These are phyloP conservation scores for Ascochyta viciae-villosae DNA, from an alignment of 2,329 filamentous ascomycete genomes.

Conservation along the genomic window DNA sequence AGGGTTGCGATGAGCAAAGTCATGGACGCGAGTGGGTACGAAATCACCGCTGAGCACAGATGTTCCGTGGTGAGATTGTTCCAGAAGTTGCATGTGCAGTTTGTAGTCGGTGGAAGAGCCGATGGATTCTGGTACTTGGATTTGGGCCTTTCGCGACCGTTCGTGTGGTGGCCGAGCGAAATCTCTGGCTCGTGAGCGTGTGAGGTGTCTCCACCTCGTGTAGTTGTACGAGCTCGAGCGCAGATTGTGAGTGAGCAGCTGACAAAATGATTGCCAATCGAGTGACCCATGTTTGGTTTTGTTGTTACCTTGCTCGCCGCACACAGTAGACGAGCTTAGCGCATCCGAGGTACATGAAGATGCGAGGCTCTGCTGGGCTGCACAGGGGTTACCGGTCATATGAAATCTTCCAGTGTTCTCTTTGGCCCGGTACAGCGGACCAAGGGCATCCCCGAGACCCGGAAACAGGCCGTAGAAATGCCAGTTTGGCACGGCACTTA, in stretches of 20 bases:
- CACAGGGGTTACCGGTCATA: neutral
- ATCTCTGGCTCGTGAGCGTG: neutral
- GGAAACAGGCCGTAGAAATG: constrained; percentile 5
- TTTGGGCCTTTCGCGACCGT: neutral
- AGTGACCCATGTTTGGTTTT: neutral
- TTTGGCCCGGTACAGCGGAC: neutral
- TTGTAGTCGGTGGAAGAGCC: too few species aligned
- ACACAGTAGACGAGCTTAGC: neutral
- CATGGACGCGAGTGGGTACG: neutral
- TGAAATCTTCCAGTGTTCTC: neutral
- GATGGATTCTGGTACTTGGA: neutral
- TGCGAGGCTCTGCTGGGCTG: constrained; percentile 1
- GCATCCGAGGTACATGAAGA: neutral
- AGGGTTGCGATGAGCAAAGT: neutral
- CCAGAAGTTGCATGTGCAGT: neutral
- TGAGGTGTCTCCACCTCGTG: neutral
- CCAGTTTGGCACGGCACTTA: neutral
- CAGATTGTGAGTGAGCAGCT: neutral
- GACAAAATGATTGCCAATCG: neutral
- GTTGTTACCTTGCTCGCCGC: neutral
- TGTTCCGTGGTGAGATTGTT: constrained; percentile 4
- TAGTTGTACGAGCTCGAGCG: neutral
- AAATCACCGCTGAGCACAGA: constrained; percentile 13
- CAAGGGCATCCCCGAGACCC: neutral
- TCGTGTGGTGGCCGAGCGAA: neutral